These are phyloP conservation scores for Xylariaceae sp. DNA, from an alignment of 2,329 filamentous ascomycete genomes.

Conservation along the genomic window DNA sequence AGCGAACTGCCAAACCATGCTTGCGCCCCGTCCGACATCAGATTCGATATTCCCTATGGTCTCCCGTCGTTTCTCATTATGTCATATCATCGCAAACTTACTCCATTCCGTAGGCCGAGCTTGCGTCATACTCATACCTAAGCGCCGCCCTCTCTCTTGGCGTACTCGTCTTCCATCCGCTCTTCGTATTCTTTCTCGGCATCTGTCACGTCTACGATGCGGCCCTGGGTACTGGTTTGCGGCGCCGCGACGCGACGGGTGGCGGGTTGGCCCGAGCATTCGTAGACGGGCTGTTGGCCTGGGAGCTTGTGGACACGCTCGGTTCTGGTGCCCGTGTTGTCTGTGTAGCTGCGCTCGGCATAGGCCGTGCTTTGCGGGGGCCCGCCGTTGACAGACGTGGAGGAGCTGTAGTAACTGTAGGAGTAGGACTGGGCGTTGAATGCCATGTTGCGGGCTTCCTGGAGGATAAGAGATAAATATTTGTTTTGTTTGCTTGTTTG, in stretches of 20 bases:
- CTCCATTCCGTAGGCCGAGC: too few species aligned
- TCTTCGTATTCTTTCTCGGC: conserved; percentile 10
- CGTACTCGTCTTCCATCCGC: conserved; percentile 13
- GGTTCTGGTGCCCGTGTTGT: conserved; percentile 12
- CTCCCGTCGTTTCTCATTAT: too few species aligned
- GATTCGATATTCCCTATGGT: too few species aligned
- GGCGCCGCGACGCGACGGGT: background rate
- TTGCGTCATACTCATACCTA: too few species aligned
- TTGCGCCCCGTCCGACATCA: too few species aligned
- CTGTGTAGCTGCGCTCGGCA: conserved; percentile 20
- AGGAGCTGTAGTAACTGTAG: conserved; percentile 20
- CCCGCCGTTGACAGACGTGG: conserved; percentile 14
- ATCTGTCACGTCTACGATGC: conserved; percentile 19
- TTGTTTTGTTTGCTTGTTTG: background rate
- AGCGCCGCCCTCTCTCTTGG: conserved; percentile 7
- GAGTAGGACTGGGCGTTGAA: conserved; percentile 15
- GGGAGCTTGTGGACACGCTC: conserved; percentile 18
- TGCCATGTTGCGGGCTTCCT: conserved; percentile 1
- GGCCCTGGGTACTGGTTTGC: conserved; percentile 4
- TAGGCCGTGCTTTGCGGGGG: conserved; percentile 9
- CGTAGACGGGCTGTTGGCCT: conserved; percentile 19
- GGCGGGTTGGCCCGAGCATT: conserved; percentile 4
- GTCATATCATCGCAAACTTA: too few species aligned
- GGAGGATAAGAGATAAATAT: too few species aligned
- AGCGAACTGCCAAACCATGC: too few species aligned